Conservation (phyloP, 2,329 filamentous ascomycete genomes). For the Botrytis fabae region DNA sequence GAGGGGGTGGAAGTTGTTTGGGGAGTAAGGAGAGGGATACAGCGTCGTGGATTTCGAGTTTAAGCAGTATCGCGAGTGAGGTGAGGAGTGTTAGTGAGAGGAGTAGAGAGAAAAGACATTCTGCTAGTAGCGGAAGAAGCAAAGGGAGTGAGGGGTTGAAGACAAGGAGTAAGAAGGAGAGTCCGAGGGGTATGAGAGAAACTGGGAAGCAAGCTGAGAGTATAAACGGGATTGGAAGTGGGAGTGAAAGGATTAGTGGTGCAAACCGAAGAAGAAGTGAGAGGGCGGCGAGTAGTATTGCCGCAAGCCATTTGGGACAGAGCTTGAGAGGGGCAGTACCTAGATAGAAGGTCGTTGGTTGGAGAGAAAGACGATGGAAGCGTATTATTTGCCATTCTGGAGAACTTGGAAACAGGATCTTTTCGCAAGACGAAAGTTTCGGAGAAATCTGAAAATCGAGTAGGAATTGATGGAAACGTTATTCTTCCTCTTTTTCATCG, state of each 20-base stretch:
- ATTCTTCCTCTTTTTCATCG: background rate
- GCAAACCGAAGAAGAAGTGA: background rate
- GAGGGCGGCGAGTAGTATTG: background rate
- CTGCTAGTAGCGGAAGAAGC: background rate
- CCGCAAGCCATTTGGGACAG: background rate
- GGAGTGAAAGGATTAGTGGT: background rate
- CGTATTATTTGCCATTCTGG: background rate
- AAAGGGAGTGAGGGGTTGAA: background rate
- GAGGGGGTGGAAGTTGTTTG: background rate
- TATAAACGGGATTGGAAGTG: background rate
- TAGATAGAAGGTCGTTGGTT: background rate
- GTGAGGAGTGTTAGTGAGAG: background rate
- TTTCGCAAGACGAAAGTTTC: too few relatives aligned
- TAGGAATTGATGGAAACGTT: background rate
- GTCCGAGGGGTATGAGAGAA: background rate
- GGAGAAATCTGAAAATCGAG: background rate
- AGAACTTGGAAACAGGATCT: background rate
- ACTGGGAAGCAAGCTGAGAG: background rate
- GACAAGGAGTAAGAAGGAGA: background rate
- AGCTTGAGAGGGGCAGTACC: background rate
- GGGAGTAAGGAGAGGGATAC: conserved; percentile 5
- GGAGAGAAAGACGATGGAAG: background rate
- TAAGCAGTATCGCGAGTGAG: conserved; percentile 3
- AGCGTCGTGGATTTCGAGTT: background rate
- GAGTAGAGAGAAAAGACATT: background rate